Evolutionary conservation across 495 filamentous ascomycete genomes (phyloP).

Genomic region (Neurospora sp.): DNA sequence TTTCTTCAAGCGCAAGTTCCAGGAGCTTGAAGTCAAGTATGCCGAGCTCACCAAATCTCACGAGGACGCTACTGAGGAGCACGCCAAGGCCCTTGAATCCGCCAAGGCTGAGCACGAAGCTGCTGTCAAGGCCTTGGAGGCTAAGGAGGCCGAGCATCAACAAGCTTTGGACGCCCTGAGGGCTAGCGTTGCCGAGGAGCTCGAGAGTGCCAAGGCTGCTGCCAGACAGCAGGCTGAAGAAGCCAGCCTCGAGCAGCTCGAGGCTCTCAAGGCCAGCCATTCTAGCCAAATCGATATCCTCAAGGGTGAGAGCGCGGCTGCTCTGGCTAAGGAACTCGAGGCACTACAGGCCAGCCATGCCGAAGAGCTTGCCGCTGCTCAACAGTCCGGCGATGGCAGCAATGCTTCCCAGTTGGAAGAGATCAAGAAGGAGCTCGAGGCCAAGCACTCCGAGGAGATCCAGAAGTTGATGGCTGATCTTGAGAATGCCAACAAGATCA

Average conservation of each 20-base stretch:
- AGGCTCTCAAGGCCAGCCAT: slow-evolving; percentile 37
- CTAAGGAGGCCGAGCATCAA: slow-evolving; percentile 32
- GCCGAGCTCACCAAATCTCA: slow-evolving; percentile 32
- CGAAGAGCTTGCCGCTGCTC: slow-evolving; percentile 22
- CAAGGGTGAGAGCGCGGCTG: slow-evolving; percentile 28
- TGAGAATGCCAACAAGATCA: slow-evolving; percentile 1
- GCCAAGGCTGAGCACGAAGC: slow-evolving; percentile 25
- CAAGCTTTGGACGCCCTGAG: slow-evolving; percentile 32
- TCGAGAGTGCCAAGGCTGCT: slow-evolving; percentile 32
- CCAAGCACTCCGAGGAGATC: slow-evolving; percentile 25
- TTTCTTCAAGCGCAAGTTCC: slow-evolving; percentile 43
- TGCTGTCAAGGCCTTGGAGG: slow-evolving; percentile 27
- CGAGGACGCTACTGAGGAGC: slow-evolving; percentile 23
- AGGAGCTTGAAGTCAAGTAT: slow-evolving; percentile 39
- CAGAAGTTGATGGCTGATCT: slow-evolving; percentile 1
- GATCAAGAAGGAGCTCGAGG: slow-evolving; percentile 27
- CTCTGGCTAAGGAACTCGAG: slow-evolving; percentile 30
- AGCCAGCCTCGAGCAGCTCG: slow-evolving; percentile 25
- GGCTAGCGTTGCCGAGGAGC: slow-evolving; percentile 36
- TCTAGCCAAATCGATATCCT: slow-evolving; percentile 34
- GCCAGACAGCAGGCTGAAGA: slow-evolving; percentile 27
- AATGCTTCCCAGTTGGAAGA: slow-evolving; percentile 18
- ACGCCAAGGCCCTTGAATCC: slow-evolving; percentile 29
- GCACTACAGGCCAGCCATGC: slow-evolving; percentile 30
- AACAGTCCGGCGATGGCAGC: slow-evolving; percentile 17